Percentiles rank a stretch among this genome's conserved stretches.
Conservation (phyloP, 495 filamentous ascomycete genomes). For the Penicillium herquei region DNA sequence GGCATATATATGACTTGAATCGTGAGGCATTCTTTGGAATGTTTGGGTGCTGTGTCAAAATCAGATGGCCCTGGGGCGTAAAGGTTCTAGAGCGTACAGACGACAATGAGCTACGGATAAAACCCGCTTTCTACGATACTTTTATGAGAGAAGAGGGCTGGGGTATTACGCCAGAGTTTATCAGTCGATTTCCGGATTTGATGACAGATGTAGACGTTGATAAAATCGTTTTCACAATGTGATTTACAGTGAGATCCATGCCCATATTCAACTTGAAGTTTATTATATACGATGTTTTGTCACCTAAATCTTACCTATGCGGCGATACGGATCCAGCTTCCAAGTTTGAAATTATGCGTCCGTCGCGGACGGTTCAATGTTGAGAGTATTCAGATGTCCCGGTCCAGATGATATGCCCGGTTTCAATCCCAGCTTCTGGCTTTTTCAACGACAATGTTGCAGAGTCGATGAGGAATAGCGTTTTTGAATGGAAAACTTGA, state of each 20-base stretch:
- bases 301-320: too few relatives aligned
- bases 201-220: slow-evolving; percentile 21
- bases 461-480: too few relatives aligned
- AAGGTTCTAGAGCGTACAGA: slow-evolving; percentile 25
- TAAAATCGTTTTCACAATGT: slow-evolving; percentile 10
- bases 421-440: too few relatives aligned
- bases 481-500: too few relatives aligned
- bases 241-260: not conserved
- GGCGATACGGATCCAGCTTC: too few relatives aligned
- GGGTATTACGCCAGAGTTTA: slow-evolving; percentile 33
- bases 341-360: too few relatives aligned
- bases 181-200: slow-evolving; percentile 21
- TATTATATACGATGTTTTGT: too few relatives aligned
- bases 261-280: too few relatives aligned
- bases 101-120: slow-evolving; percentile 20
- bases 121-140: slow-evolving; percentile 19
- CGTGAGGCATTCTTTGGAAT: slow-evolving; percentile 24
- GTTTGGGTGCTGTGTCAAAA: slow-evolving; percentile 27
- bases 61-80: slow-evolving; percentile 33
- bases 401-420: too few relatives aligned
- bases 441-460: too few relatives aligned
- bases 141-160: slow-evolving; percentile 27
- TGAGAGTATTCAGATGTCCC: too few relatives aligned
- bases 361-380: too few relatives aligned
- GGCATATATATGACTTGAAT: slow-evolving; percentile 17